Base-by-base conservation (phyloP, 257 asterid genomes). In the Vinca minor region DNA sequence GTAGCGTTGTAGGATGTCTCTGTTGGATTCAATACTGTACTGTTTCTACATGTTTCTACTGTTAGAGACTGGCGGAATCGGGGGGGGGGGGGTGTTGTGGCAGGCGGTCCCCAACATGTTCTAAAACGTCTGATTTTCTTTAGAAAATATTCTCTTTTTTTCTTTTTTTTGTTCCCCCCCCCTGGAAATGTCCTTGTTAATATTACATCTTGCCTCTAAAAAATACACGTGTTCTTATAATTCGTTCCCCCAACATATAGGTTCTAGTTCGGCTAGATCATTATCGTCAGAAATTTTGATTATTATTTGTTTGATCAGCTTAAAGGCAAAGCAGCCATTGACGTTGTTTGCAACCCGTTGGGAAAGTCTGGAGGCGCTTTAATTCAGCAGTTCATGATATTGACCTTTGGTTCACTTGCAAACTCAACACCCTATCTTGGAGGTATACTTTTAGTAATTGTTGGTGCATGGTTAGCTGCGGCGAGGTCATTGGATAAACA, bases 361-460 rank as follows among this genome's bases (percentile, higher is more conserved):
- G 99, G 99, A 4, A 93, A 93, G 59, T 93, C 99, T 4, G 97
- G 99, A 31, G 97, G 99, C 12, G 99, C 99, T 44, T 60, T 93
- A 42, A 93, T 93, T 69, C 97, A 87, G 71, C 97, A 93, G 70
- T 93, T 93, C 85, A 85, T 93, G 99, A 93, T 93, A 55, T 56
- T 93, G 59, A 77, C 86, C 44, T 93, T 93, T 31, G 97, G 99
- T 4, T 93, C 97, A 0, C 95, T 93, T 5, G 97, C 97, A 32
- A 93, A 85, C 71, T 93, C 97, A 31, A 93, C 99, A 65, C 97
- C 99, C 5, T 89, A 93, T 75, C 94, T 93, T 1, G 97, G 99
- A 50, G 99, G 97, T 7, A 56, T 93, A 64, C 96, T 93, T 61
- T 82, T 93, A 1, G 80, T 84, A 28, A 89, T 93, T 1, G 97